Conservation (phyloP, 352 stramenopile genomes). For the Globisporangium rhizosaccharum region DNA sequence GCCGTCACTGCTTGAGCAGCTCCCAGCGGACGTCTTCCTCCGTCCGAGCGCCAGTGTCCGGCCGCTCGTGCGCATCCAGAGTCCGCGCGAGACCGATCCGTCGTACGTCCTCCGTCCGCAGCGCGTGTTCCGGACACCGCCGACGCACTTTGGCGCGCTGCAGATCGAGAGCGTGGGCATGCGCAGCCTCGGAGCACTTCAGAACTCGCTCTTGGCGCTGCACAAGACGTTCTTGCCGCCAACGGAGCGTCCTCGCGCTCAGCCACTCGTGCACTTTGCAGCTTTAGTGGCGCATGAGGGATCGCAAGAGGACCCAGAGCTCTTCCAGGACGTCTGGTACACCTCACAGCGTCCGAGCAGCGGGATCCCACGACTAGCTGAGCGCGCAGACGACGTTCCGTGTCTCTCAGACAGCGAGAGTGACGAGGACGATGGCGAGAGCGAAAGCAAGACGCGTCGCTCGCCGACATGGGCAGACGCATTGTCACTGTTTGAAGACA, state of each 20-base stretch:
- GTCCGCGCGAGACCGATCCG: slow-evolving; percentile 41
- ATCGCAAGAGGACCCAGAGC: neutral
- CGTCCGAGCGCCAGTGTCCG: slow-evolving; percentile 44
- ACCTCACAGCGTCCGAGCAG: slow-evolving; percentile 15
- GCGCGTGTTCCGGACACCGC: slow-evolving; percentile 38
- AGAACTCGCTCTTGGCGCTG: slow-evolving; percentile 13
- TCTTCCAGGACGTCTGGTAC: slow-evolving; percentile 46
- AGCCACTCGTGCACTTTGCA: slow-evolving; percentile 17
- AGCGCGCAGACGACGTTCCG: slow-evolving; percentile 34
- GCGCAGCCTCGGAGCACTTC: slow-evolving; percentile 25
- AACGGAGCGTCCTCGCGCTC: slow-evolving; percentile 19
- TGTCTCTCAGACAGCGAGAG: slow-evolving; percentile 75
- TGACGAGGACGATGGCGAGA: slow-evolving; percentile 35
- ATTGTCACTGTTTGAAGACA: slow-evolving; percentile 21
- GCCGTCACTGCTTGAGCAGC: slow-evolving; percentile 34
- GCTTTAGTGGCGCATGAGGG: too few relatives aligned
- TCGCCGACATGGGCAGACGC: slow-evolving; percentile 28
- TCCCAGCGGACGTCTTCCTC: slow-evolving; percentile 45
- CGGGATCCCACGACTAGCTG: slow-evolving; percentile 28
- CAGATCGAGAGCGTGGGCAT: slow-evolving; percentile 37
- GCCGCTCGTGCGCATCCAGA: slow-evolving; percentile 31
- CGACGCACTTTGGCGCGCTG: slow-evolving; percentile 28
- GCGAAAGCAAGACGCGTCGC: neutral
- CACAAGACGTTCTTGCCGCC: slow-evolving; percentile 17
- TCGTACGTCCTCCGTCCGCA: slow-evolving; percentile 40